These are phyloP conservation scores for Globisporangium spinosum DNA, from an alignment of 352 stramenopile species.

Conservation along the genomic window DNA sequence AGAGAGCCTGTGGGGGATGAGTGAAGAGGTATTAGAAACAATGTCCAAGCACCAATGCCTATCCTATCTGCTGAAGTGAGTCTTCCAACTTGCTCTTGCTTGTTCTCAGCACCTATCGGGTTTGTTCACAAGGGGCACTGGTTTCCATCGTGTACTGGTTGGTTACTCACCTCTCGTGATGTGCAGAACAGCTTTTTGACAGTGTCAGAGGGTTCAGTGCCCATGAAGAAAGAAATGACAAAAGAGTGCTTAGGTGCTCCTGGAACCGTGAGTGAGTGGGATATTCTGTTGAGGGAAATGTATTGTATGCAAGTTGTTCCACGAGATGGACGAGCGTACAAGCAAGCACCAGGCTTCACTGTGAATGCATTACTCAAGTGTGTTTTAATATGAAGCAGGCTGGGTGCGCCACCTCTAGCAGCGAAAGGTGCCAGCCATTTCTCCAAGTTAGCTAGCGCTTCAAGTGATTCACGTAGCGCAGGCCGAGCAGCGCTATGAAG, in stretches of 20 bases:
- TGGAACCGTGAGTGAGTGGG: not conserved
- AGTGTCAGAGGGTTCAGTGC: too few relatives aligned
- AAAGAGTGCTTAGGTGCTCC: not conserved
- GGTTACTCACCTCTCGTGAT: too few relatives aligned
- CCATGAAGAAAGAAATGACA: not conserved
- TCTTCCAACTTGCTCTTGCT: not conserved
- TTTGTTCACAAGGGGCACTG: too few relatives aligned
- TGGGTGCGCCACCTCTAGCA: not conserved
- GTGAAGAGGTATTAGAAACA: not conserved
- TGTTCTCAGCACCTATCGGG: not conserved
- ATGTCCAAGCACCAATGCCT: not conserved
- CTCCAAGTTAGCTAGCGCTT: conserved; percentile 28
- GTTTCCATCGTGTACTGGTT: too few relatives aligned
- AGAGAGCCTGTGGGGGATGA: not conserved
- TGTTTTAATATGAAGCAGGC: not conserved
- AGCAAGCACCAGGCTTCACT: not conserved
- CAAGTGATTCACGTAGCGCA: conserved; percentile 53
- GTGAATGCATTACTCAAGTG: not conserved
- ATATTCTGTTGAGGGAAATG: not conserved
- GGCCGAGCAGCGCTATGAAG: conserved; percentile 36
- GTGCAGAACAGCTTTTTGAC: too few relatives aligned
- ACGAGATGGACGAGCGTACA: not conserved
- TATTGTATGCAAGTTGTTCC: not conserved
- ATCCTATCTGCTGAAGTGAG: not conserved
- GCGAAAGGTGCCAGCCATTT: not conserved